Conservation (phyloP, 2,329 filamentous ascomycete genomes). For the Colletotrichum siamense region DNA sequence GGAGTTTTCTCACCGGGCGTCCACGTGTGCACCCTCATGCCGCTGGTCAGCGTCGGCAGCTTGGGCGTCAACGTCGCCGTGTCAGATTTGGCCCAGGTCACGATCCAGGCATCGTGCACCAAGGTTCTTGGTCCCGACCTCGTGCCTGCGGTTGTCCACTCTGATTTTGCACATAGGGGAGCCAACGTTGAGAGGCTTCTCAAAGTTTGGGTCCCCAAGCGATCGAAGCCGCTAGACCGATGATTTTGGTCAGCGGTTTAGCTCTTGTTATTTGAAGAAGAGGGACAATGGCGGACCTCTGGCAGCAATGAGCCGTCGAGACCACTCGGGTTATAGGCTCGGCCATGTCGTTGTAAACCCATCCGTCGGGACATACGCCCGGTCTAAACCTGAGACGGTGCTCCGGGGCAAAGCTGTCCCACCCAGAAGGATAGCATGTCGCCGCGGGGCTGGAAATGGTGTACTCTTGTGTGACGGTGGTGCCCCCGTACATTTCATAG, state of each 20-base stretch:
- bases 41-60: conserved; percentile 5
- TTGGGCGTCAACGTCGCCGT: conserved; percentile 4
- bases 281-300: not conserved
- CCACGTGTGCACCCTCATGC: not conserved
- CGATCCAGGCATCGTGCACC: not conserved
- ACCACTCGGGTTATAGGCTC: not conserved
- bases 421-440: conserved; percentile 7
- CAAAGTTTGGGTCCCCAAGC: not conserved
- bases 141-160: not conserved
- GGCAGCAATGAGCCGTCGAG: conserved; percentile 14
- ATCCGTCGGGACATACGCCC: conserved; percentile 5
- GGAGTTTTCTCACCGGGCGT: conserved; percentile 9
- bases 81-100: conserved; percentile 6
- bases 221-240: not conserved
- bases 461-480: not conserved
- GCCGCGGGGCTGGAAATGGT: not conserved
- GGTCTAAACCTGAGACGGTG: conserved; percentile 1
- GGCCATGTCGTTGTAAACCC: conserved; percentile 6
- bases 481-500: not conserved
- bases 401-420: not conserved
- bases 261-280: not conserved
- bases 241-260: not conserved
- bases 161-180: not conserved
- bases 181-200: not conserved
- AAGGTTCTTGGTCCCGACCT: not conserved